Evolutionary conservation across 2,329 filamentous ascomycete genomes (phyloP), one percentile per base, ranked within the genome.

Genomic region (Xylariaceae sp.): DNA sequence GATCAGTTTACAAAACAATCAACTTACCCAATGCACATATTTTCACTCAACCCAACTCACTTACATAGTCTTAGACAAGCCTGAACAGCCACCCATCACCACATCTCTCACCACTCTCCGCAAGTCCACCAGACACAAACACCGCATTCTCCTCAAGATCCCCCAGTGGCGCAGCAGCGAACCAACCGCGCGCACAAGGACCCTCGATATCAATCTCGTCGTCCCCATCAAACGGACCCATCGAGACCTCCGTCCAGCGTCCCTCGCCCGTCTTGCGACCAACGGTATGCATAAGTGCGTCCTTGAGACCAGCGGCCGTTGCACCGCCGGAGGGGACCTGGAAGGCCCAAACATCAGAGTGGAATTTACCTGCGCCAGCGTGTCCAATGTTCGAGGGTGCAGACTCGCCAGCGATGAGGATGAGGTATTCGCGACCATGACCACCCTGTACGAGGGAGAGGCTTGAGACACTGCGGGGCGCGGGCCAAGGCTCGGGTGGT

Each of bases 21-120:
- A 30, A 30, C 23, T 30, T 30, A 30, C 23, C 23, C 23, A 30
- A 30, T 30, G 23, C 23, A 5, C 23, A 30, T 13, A 8, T 42
- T 42, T 42, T 13, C 9, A 9, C 37, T 42, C 37, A 13, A 9
- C 37, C 13, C 37, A 13, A 9, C 37, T 5, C 37, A 13, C 37
- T 13, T 9, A 10, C 37, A 42, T 3, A 9, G 7, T 9, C 37
- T 42, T 4, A 30, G 23, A 30, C 78, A 60, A 87, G 73, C 60
- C 82, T 78, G 67, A 88, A 73, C 52, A 88, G 82, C 85, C 85
- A 88, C 2, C 82, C 85, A 70, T 88, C 85, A 44, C 80, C 82
- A 50, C 85, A 69, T 51, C 81, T 74, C 66, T 74, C 71, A 62
- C 82, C 82, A 15, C 74, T 73, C 45, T 78, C 79, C 50, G 77